Base-by-base conservation (phyloP, 2,329 filamentous ascomycete species). In the Calonectria hongkongensis region DNA sequence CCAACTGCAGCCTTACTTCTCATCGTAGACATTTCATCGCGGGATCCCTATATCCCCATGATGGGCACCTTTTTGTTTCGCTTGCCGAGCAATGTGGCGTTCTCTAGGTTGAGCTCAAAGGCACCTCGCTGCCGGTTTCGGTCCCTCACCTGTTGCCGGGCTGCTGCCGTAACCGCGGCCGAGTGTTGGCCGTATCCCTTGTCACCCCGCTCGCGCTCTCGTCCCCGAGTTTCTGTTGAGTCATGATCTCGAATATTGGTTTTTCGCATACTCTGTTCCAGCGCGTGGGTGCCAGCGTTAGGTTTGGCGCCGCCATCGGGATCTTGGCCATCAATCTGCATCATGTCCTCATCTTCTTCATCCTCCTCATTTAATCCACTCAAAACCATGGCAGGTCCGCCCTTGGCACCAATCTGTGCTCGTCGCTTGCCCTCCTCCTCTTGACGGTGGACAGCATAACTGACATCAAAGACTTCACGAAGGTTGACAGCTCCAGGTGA, bases 391-490 rank as follows among this genome's bases (percentile, higher is more conserved):
- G 80, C 92, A 85, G 80, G 93, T 83, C 86, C 93, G 88, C 79
- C 94, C 90, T 88, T 96, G 88, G 86, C 91, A 87, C 90, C 90
- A 78, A 96, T 90, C 81, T 97, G 94, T 84, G 97, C 98, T 75
- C 95, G 92, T 67, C 95, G 92, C 86, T 98, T 98, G 79, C 92
- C 93, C 84, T 98, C 97, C 83, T 99, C 97, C 84, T 98, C 97
- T 84, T 98, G 95, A 58, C 97, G 90, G 83, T 98, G 97, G 10
- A 99, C 97, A 10, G 97, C 96, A 81, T 99, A 99, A n/a, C 95
- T 94, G 62, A 99, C 96, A 81, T 99, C 97, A 78, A 99, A 99
- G 2, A 98, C 96, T 84, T 99, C 97, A 72, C 97, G 95, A 15
- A 99, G 88, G 82, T 98, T 98, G 84, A 99, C 93, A 2, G 95